Base-by-base conservation (phyloP, 2,329 filamentous ascomycete genomes). In the Aspergillus phoenicis region DNA sequence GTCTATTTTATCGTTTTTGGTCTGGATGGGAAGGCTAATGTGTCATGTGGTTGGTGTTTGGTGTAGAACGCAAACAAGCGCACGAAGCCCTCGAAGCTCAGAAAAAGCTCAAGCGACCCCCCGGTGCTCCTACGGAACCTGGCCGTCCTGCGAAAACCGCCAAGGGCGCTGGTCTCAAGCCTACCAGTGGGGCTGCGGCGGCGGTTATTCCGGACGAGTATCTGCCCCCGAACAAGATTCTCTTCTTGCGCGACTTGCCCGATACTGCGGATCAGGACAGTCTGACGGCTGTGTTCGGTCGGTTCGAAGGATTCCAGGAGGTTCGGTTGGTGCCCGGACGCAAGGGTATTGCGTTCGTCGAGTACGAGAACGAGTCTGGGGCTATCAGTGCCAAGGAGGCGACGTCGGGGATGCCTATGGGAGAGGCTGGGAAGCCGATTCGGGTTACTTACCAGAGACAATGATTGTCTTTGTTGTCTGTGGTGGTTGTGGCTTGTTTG, bases 401-500 rank as follows among this genome's bases (percentile, higher is more conserved):
- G 65, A 96, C 92, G 33, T 89, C 91, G 11, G 92, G 92, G 22
- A 93, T 95, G 87, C 82, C 86, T 24, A 81, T 99, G 68, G 90
- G 89, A 57, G 87, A 87, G 17, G 87, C 87, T 49, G 85, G 85
- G 67, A 91, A 92, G 79, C 83, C 87, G 7, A 91, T 99, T 77
- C 96, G 95, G 81, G 93, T 99, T 66, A 97, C 95, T 13, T 99
- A 96, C 84, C 95, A 98, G 81, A 85, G 93, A 72, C 91, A 96
- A 81, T 96, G 84, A 76, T 59, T 58, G 39, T 68, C 61, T 57
- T 64, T 52, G 49, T 30, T 61, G 47, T 56, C 57, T 60, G 28
- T 52, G 63, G 58, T 45, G 59, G 58, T 36, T 58, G 58, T 58
- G 59, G 64, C 64, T 54, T 63, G 67, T 66, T 53, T 65, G 70